These are phyloP conservation scores for Coemansia umbellata DNA, from an alignment of 192 early-diverging fungal genomes.

Conservation along the genomic window DNA sequence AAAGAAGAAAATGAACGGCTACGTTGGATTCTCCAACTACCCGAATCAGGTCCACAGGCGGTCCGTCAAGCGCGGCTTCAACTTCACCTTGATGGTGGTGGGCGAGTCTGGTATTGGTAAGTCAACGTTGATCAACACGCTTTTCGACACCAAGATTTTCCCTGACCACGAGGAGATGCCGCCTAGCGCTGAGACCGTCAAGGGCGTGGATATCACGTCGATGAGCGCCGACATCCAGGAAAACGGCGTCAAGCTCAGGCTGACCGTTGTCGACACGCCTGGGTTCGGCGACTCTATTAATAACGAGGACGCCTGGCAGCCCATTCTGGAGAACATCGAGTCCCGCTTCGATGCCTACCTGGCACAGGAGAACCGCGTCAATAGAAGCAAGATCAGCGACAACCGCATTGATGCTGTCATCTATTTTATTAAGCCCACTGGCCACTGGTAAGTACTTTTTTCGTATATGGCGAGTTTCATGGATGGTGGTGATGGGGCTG, in stretches of 20 bases:
- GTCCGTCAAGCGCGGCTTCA: constrained; percentile 91
- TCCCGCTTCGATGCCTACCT: constrained; percentile 91
- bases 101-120: constrained; percentile 96
- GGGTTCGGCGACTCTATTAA: constrained; percentile 99
- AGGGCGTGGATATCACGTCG: constrained; percentile 76
- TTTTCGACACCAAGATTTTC: constrained; percentile 88
- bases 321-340: constrained; percentile 93
- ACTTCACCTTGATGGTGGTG: constrained; percentile 95
- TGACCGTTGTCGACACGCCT: constrained; percentile 96
- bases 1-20: constrained; percentile 68
- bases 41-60: constrained; percentile 94
- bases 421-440: constrained; percentile 97
- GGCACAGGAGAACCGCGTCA: constrained; percentile 89
- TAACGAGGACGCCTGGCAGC: constrained; percentile 98
- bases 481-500: background rate
- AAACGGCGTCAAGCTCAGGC: constrained; percentile 87
- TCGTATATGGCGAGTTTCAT: background rate
- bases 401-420: constrained; percentile 92
- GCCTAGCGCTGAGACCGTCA: constrained; percentile 60
- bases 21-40: constrained; percentile 93
- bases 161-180: constrained; percentile 72
- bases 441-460: constrained; percentile 61
- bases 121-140: constrained; percentile 95
- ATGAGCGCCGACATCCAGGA: constrained; percentile 93
- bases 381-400: constrained; percentile 84